Evolutionary conservation across 345 rosid genomes (phyloP).

Genomic region (Eucalyptus coolabah): DNA sequence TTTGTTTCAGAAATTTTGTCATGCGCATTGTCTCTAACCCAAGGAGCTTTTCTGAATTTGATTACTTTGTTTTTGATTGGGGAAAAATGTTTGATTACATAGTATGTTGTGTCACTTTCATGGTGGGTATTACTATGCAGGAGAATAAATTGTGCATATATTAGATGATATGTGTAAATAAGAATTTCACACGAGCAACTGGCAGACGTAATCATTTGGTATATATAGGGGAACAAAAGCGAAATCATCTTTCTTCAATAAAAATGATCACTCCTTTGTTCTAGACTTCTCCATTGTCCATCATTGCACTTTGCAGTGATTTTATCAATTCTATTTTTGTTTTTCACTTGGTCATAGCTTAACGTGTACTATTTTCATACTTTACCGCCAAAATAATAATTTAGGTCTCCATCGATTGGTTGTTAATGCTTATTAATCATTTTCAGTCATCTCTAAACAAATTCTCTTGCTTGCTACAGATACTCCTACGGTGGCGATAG

Average conservation of each 20-base stretch:
- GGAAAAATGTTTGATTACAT: neutral
- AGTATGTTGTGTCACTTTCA: too few relatives aligned
- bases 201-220: neutral
- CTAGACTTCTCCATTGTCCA: too few relatives aligned
- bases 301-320: too few relatives aligned
- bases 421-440: too few relatives aligned
- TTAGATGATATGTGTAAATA: neutral
- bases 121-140: neutral
- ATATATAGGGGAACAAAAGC: neutral
- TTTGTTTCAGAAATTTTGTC: too few relatives aligned
- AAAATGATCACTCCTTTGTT: neutral
- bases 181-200: neutral
- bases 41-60: neutral
- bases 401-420: too few relatives aligned
- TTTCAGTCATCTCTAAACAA: too few relatives aligned
- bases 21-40: neutral
- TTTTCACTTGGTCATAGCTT: too few relatives aligned
- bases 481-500: rapidly evolving
- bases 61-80: neutral
- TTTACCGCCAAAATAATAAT: too few relatives aligned
- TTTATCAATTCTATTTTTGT: too few relatives aligned
- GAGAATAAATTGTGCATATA: neutral
- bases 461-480: too few relatives aligned
- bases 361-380: too few relatives aligned
- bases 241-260: neutral